Evolutionary conservation across 2,329 filamentous ascomycete genomes (phyloP).

Genomic region (Paradendryphiella salina): DNA sequence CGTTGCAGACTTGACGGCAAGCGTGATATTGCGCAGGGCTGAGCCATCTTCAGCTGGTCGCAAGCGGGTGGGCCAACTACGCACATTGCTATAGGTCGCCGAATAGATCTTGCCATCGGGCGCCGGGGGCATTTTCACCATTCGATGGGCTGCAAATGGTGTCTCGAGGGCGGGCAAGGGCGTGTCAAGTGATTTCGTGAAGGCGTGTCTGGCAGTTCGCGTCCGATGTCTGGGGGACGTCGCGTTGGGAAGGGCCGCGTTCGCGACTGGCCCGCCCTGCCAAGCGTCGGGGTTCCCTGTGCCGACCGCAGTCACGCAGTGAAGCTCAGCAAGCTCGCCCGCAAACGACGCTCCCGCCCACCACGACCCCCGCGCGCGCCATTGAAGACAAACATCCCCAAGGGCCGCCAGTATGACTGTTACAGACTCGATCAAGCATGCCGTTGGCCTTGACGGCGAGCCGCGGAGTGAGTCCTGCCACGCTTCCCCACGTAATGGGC

Average conservation of each 20-base stretch:
- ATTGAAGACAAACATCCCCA: slow-evolving; percentile 25
- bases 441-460: slow-evolving; percentile 51
- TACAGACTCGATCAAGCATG: slow-evolving; percentile 53
- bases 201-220: slow-evolving; percentile 14
- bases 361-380: slow-evolving; percentile 19
- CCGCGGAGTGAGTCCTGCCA: slow-evolving; percentile 36
- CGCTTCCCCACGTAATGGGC: slow-evolving; percentile 23
- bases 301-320: slow-evolving; percentile 19
- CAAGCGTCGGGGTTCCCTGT: slow-evolving; percentile 23
- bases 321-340: slow-evolving; percentile 22
- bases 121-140: slow-evolving; percentile 43
- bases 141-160: slow-evolving; percentile 7
- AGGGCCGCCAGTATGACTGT: slow-evolving; percentile 45
- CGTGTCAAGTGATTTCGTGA: slow-evolving; percentile 23
- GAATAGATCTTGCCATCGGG: slow-evolving; percentile 60
- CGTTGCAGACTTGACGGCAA: slow-evolving; percentile 9
- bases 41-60: not conserved
- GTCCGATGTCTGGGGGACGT: slow-evolving; percentile 17
- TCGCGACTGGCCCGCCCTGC: slow-evolving; percentile 23
- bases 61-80: slow-evolving; percentile 6
- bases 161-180: slow-evolving; percentile 5
- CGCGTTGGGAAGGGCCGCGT: slow-evolving; percentile 19
- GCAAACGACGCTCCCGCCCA: slow-evolving; percentile 13
- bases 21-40: not conserved
- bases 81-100: slow-evolving; percentile 64